Evolutionary conservation across 2,329 filamentous ascomycete species (phyloP).

Genomic region (Diaporthe capsici): DNA sequence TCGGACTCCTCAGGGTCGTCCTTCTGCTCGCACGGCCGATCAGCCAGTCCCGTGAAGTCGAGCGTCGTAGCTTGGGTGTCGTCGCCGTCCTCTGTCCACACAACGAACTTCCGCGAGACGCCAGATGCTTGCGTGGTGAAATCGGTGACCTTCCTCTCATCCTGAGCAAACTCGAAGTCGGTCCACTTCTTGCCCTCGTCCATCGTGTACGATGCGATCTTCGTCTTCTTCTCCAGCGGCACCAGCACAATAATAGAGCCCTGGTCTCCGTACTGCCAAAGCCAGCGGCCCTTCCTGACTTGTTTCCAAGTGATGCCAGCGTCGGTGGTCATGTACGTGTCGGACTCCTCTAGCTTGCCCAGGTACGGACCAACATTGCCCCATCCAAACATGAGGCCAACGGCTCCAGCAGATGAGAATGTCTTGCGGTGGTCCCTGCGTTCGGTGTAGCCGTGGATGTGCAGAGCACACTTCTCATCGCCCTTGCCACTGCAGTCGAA

Average conservation of each 20-base stretch:
- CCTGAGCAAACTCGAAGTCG: constrained; percentile 79
- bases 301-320: constrained; percentile 91
- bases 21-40: constrained; percentile 80
- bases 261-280: constrained; percentile 96
- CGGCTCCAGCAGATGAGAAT: constrained; percentile 88
- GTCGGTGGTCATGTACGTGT: constrained; percentile 92
- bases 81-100: constrained; percentile 81
- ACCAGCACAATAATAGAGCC: constrained; percentile 94
- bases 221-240: constrained; percentile 75
- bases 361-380: constrained; percentile 89
- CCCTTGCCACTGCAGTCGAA: constrained; percentile 76
- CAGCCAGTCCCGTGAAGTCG: constrained; percentile 87
- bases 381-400: constrained; percentile 90
- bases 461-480: constrained; percentile 80
- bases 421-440: constrained; percentile 85
- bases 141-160: constrained; percentile 80
- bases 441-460: constrained; percentile 97
- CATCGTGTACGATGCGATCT: constrained; percentile 79
- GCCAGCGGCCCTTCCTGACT: constrained; percentile 88
- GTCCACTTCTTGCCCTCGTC: constrained; percentile 88
- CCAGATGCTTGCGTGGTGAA: constrained; percentile 92
- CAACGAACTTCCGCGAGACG: constrained; percentile 88
- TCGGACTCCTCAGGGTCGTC: constrained; percentile 69
- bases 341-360: constrained; percentile 76
- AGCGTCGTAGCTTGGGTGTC: constrained; percentile 83